Evolutionary conservation across 2,329 filamentous ascomycete species (phyloP).

Genomic region (Fusarium continuum): DNA sequence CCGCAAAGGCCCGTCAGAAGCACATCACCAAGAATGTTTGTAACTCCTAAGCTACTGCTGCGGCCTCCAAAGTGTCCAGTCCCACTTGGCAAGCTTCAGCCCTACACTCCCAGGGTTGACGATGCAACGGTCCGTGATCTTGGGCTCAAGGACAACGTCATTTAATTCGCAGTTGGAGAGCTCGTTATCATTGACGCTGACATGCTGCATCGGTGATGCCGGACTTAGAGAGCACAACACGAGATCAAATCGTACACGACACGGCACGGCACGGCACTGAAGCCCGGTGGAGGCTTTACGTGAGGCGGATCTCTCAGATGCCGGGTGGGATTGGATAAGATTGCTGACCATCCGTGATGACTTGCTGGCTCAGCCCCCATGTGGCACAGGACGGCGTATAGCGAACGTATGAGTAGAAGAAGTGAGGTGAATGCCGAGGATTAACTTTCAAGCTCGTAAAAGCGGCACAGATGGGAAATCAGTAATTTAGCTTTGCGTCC

Average conservation of each 20-base stretch:
- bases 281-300: conserved; percentile 16
- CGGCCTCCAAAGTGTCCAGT: conserved; percentile 16
- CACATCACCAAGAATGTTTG: conserved; percentile 3
- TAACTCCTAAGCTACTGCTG: neutral
- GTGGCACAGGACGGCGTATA: conserved; percentile 19
- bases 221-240: neutral
- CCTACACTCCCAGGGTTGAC: conserved; percentile 30
- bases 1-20: neutral
- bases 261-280: conserved; percentile 5
- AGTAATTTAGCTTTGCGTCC: conserved; percentile 12
- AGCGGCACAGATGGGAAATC: conserved; percentile 15
- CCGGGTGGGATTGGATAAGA: conserved; percentile 29
- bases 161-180: neutral
- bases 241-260: neutral
- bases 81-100: conserved; percentile 37
- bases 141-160: conserved; percentile 1
- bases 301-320: conserved; percentile 21
- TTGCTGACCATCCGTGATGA: conserved; percentile 30
- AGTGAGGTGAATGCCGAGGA: conserved; percentile 4
- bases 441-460: conserved; percentile 3
- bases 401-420: neutral
- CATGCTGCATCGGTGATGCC: conserved; percentile 13
- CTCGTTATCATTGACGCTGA: neutral
- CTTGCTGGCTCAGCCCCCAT: conserved; percentile 26
- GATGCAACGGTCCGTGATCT: conserved; percentile 16